Conservation (phyloP, 148 eudicot genomes). For the Fagopyrum homotropicum region DNA sequence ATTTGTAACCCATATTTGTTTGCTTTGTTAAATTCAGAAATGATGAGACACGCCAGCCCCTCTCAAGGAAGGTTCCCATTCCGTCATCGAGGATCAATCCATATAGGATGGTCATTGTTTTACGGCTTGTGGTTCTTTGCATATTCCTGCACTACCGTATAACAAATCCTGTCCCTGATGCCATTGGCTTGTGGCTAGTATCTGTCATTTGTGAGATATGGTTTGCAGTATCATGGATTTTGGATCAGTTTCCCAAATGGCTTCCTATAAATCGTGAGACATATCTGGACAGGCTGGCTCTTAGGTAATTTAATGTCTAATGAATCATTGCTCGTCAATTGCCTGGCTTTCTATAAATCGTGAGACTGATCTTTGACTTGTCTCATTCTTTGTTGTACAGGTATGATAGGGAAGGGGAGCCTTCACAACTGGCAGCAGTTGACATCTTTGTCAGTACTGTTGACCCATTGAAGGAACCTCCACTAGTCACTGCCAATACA, state of each 20-base stretch:
- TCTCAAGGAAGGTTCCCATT: conserved; percentile 88
- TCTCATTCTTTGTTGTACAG: conserved; percentile 12
- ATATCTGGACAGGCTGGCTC: conserved; percentile 43
- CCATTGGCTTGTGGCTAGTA: conserved; percentile 37
- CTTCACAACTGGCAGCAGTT: conserved; percentile 40
- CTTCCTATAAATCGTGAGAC: conserved; percentile 42
- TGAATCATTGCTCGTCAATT: not conserved
- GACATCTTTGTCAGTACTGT: conserved; percentile 45
- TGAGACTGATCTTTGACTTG: not conserved
- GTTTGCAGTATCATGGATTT: conserved; percentile 41
- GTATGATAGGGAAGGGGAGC: conserved; percentile 43
- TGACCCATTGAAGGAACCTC: conserved; percentile 44
- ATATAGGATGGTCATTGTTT: conserved; percentile 84
- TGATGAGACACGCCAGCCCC: conserved; percentile 92
- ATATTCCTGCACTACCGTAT: conserved; percentile 87
- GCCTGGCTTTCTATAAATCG: not conserved
- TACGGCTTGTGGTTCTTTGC: conserved; percentile 74
- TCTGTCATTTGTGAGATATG: conserved; percentile 44
- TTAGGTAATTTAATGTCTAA: conserved; percentile 21
- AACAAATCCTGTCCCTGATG: conserved; percentile 75
- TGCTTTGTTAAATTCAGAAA: conserved; percentile 40
- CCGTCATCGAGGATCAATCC: conserved; percentile 89
- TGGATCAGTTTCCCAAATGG: conserved; percentile 50
- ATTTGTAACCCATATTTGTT: not conserved
- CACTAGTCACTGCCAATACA: conserved; percentile 43